Percentiles rank a stretch among this genome's conserved stretches.
phyloP scores from a whole-genome alignment of 306 rosid genomes.

The Acacia melanoxylon region DNA sequence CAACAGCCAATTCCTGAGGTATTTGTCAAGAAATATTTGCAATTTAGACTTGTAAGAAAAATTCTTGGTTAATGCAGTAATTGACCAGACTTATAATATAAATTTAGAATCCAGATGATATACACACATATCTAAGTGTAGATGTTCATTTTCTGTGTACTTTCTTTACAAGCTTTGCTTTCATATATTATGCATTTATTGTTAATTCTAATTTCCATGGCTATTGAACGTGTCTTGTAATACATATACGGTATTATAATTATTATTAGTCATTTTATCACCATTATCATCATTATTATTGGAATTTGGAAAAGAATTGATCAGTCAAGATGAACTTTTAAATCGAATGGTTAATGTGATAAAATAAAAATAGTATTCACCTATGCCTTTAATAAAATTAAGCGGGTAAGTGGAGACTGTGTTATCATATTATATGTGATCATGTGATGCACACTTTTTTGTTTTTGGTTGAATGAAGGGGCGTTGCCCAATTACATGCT shows the following conservation, averaged over 20 bases:
- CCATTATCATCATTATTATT: not conserved
- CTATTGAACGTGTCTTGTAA: not conserved
- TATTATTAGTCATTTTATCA: not conserved
- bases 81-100: not conserved
- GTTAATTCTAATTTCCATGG: not conserved
- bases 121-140: not conserved
- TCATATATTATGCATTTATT: not conserved
- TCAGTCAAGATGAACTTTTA: not conserved
- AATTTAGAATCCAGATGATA: not conserved
- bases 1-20: slow-evolving; percentile 86
- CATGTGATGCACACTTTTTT: not conserved
- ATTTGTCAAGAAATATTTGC: not conserved
- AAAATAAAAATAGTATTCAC: not conserved
- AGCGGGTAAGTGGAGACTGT: not conserved
- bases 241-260: not conserved
- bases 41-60: slow-evolving; percentile 26
- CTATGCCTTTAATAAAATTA: not conserved
- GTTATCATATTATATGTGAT: not conserved
- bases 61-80: slow-evolving; percentile 12
- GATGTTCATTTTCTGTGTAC: slow-evolving; percentile 14
- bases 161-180: not conserved
- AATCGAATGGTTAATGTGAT: not conserved
- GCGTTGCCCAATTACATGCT: not conserved
- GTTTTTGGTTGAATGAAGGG: not conserved
- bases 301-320: not conserved